Percentiles rank a stretch among this genome's conserved stretches.
phyloP scores from a whole-genome alignment of 148 eudicot genomes.

The Dianthus caryophyllus region DNA sequence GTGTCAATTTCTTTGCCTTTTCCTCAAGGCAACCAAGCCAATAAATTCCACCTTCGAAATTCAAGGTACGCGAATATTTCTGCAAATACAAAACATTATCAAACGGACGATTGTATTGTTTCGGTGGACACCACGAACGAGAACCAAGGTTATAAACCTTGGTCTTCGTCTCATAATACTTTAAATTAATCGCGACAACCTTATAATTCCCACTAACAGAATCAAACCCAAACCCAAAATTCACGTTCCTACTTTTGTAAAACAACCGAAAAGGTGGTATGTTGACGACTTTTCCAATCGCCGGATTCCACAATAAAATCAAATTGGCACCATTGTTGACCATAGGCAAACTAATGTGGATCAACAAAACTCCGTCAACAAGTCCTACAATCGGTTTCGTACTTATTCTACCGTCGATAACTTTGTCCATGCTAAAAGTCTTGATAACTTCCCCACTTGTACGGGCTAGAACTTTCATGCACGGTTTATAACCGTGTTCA shows the following conservation, averaged over 20 bases:
- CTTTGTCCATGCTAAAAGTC: background rate
- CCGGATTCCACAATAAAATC: background rate
- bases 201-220: background rate
- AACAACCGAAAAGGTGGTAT: background rate
- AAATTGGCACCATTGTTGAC: background rate
- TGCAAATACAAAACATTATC: background rate
- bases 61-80: background rate
- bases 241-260: background rate
- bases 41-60: background rate
- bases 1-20: background rate
- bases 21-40: background rate
- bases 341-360: constrained; percentile 1
- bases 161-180: background rate
- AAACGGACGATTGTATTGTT: background rate
- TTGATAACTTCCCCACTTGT: background rate
- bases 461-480: background rate
- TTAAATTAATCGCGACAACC: constrained; percentile 2
- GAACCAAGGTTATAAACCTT: constrained; percentile 4
- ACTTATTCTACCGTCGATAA: background rate
- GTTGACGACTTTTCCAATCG: background rate
- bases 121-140: background rate
- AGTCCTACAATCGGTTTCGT: background rate
- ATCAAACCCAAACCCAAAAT: constrained; percentile 9
- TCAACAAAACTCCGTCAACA: constrained; percentile 5
- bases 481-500: background rate